These are phyloP conservation scores for Aspergillus pseudoviridinutans DNA, from an alignment of 2,329 filamentous ascomycete species.

Conservation along the genomic window DNA sequence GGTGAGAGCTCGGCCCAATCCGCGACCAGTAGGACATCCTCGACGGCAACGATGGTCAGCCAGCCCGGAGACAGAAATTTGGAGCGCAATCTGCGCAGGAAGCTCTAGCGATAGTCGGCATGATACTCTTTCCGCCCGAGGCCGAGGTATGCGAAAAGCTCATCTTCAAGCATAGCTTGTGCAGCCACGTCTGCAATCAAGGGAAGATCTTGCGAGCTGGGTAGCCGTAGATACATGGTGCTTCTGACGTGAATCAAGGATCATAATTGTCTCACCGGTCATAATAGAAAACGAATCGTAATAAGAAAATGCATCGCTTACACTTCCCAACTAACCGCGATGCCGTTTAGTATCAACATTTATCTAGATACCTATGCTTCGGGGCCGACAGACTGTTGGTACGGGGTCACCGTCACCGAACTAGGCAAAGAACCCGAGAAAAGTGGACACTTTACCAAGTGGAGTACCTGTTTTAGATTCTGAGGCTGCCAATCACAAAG, in stretches of 20 bases:
- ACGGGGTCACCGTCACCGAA: no score
- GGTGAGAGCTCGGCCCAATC: not conserved
- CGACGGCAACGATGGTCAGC: slow-evolving; percentile 9
- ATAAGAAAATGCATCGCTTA: no score
- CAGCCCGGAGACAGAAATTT: slow-evolving; percentile 3
- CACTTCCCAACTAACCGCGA: no score
- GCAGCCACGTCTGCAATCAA: slow-evolving; percentile 11
- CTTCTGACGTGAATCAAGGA: not conserved
- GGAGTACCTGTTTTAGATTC: no score
- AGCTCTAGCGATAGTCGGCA: slow-evolving; percentile 9
- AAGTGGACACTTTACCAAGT: not conserved
- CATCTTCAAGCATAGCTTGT: slow-evolving; percentile 13
- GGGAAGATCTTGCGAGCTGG: slow-evolving; percentile 7
- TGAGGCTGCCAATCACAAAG: not conserved
- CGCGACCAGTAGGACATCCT: not conserved
- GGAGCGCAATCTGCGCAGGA: slow-evolving; percentile 6
- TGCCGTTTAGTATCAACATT: no score
- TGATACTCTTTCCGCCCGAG: slow-evolving; percentile 5
- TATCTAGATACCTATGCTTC: no score
- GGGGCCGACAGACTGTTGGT: no score
- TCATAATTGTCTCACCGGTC: not conserved
- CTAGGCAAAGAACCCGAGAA: not conserved
- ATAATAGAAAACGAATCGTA: no score
- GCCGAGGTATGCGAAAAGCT: slow-evolving; percentile 11
- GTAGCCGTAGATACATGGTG: slow-evolving; percentile 5